Conservation (phyloP, 2,329 filamentous ascomycete species). For the Hymenoscyphus scutula region DNA sequence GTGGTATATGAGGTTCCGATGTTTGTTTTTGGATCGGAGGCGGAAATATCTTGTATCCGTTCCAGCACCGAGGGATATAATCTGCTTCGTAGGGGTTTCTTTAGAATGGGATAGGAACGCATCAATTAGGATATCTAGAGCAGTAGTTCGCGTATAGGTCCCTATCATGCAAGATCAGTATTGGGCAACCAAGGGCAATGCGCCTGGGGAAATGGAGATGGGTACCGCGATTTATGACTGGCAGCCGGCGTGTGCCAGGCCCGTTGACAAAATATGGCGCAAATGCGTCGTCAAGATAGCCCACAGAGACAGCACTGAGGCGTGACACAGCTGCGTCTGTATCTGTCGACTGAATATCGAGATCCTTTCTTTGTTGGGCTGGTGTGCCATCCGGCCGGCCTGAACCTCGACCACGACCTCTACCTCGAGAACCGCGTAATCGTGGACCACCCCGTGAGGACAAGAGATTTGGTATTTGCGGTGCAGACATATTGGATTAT, state of each 20-base stretch:
- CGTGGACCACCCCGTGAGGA: constrained; percentile 51
- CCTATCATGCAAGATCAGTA: constrained; percentile 47
- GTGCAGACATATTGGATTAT: constrained; percentile 57
- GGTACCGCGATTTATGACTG: constrained; percentile 90
- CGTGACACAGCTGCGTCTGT: constrained; percentile 86
- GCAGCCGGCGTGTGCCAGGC: constrained; percentile 64
- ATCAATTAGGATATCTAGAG: constrained; percentile 74
- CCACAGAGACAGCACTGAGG: constrained; percentile 80
- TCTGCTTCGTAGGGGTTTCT: constrained; percentile 56
- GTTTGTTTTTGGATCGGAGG: constrained; percentile 43
- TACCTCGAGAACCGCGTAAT: constrained; percentile 32
- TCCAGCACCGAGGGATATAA: constrained; percentile 88
- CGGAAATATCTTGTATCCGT: constrained; percentile 89
- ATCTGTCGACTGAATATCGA: constrained; percentile 83
- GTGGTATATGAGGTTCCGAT: constrained; percentile 66
- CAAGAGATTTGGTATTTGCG: constrained; percentile 76
- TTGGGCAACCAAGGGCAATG: neutral
- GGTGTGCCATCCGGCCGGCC: constrained; percentile 16
- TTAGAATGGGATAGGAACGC: constrained; percentile 57
- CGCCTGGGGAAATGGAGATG: constrained; percentile 5
- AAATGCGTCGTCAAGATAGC: constrained; percentile 82
- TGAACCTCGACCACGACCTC: constrained; percentile 14
- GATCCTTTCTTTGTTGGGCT: constrained; percentile 56
- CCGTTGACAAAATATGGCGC: constrained; percentile 64
- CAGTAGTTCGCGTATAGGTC: constrained; percentile 86